Conservation (phyloP, 1,139 yeast genomes). For the Kluyveromyces marxianus region DNA sequence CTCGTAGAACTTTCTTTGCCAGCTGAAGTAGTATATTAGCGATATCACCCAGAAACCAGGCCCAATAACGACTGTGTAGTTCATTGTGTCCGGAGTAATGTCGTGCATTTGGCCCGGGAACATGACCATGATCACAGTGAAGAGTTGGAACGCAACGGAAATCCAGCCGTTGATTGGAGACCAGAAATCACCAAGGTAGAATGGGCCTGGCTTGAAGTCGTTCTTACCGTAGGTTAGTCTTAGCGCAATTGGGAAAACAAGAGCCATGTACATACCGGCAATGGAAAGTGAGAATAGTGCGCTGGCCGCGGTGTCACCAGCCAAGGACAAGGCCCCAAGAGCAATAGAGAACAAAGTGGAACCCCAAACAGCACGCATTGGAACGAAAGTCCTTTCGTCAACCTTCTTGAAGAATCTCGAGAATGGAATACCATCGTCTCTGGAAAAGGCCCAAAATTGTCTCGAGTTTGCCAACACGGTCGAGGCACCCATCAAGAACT, state of each 20-base stretch:
- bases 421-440: conserved; percentile 36
- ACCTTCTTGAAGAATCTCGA: conserved; percentile 40
- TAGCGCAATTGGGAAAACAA: conserved; percentile 45
- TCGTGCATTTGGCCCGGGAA: conserved; percentile 33
- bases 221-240: conserved; percentile 37
- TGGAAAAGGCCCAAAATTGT: conserved; percentile 39
- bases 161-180: conserved; percentile 35
- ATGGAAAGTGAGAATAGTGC: conserved; percentile 48
- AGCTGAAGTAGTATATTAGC: conserved; percentile 35
- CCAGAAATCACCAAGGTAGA: conserved; percentile 41
- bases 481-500: conserved; percentile 56
- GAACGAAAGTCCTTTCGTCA: conserved; percentile 41
- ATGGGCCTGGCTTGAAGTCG: conserved; percentile 48
- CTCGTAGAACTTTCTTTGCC: conserved; percentile 38
- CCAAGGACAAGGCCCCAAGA: conserved; percentile 46
- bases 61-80: conserved; percentile 47
- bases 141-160: conserved; percentile 33
- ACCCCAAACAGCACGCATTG: conserved; percentile 47
- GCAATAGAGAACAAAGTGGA: conserved; percentile 39
- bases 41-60: conserved; percentile 39
- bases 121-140: conserved; percentile 36
- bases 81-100: conserved; percentile 38
- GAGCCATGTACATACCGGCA: conserved; percentile 47
- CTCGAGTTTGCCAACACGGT: conserved; percentile 39
- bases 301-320: conserved; percentile 46